Percentiles rank a stretch among this genome's conserved stretches.
phyloP scores from a whole-genome alignment of 768 basidiomycete genomes.

The Cubamyces sp. region DNA sequence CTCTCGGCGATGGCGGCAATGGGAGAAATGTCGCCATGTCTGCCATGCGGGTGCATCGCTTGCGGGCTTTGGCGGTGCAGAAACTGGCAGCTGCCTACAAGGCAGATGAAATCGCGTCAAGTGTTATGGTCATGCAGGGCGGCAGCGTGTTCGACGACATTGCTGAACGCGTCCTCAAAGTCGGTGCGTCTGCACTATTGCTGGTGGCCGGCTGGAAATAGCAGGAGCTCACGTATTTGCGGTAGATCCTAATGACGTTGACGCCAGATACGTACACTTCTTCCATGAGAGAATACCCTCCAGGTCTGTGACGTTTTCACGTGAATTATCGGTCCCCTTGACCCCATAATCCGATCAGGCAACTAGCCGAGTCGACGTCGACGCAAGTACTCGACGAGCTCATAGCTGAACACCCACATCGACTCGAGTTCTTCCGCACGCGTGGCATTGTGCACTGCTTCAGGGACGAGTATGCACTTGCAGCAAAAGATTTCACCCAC shows the following conservation, averaged over 20 bases:
- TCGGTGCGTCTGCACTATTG: conserved; percentile 45
- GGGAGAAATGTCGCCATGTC: conserved; percentile 85
- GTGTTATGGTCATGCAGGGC: conserved; percentile 95
- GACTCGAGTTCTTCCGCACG: conserved; percentile 84
- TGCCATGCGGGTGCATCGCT: conserved; percentile 78
- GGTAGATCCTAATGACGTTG: conserved; percentile 73
- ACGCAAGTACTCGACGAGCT: conserved; percentile 80
- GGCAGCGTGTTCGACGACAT: conserved; percentile 91
- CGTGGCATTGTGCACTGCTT: conserved; percentile 91
- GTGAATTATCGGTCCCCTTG: conserved; percentile 20
- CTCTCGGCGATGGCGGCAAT: conserved; percentile 54
- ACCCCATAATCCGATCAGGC: conserved; percentile 49
- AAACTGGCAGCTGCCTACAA: conserved; percentile 86
- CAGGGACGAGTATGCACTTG: conserved; percentile 77
- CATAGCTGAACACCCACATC: conserved; percentile 72
- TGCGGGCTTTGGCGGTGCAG: conserved; percentile 82
- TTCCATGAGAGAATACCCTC: conserved; percentile 97
- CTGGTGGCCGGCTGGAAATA: conserved; percentile 13
- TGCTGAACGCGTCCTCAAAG: conserved; percentile 82
- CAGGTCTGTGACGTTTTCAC: conserved; percentile 63
- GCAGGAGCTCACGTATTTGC: neutral
- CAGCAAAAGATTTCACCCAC: conserved; percentile 79
- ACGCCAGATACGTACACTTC: conserved; percentile 89
- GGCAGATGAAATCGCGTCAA: conserved; percentile 88
- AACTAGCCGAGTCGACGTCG: conserved; percentile 82